Percentiles rank a stretch among this genome's conserved stretches.
Evolutionary conservation across 305 asterid species (phyloP).

Genomic region (Fraxinus velutina): DNA sequence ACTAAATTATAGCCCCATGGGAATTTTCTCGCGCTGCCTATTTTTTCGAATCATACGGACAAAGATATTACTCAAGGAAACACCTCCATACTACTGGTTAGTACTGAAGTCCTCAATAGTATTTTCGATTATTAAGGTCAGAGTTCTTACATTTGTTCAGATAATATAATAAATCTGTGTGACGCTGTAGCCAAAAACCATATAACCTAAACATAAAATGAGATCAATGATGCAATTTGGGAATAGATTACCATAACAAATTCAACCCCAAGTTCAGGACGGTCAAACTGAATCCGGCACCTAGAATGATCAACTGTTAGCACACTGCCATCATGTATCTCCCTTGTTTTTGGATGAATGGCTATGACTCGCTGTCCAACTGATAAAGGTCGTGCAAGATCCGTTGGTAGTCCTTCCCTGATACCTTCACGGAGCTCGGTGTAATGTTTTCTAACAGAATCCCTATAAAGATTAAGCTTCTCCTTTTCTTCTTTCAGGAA

Average conservation of each 20-base stretch:
- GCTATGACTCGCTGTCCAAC: conserved; percentile 95
- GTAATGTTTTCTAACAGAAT: conserved; percentile 86
- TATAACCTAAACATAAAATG: conserved; percentile 8
- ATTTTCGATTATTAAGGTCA: neutral
- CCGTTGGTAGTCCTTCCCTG: conserved; percentile 84
- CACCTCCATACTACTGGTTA: neutral
- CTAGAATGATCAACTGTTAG: conserved; percentile 84
- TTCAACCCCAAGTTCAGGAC: conserved; percentile 89
- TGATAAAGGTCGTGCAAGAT: conserved; percentile 83
- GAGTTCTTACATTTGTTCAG: neutral
- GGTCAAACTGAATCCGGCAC: conserved; percentile 91
- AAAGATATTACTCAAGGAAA: neutral
- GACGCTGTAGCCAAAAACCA: neutral
- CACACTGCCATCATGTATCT: conserved; percentile 85
- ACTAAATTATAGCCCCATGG: neutral
- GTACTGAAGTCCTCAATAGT: neutral
- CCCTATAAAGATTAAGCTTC: conserved; percentile 83
- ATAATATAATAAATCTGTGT: neutral
- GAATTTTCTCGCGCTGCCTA: neutral
- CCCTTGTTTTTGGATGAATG: conserved; percentile 91
- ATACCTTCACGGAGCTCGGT: conserved; percentile 78
- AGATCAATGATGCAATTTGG: conserved; percentile 19
- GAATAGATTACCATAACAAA: conserved; percentile 66
- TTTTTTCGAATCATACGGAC: neutral
- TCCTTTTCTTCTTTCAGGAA: conserved; percentile 92